A percentile compares a stretch with the other conserved stretches of the same genome.
Evolutionary conservation across 2,329 filamentous ascomycete genomes (phyloP).

Genomic region (Plectosphaerella cucumerina): DNA sequence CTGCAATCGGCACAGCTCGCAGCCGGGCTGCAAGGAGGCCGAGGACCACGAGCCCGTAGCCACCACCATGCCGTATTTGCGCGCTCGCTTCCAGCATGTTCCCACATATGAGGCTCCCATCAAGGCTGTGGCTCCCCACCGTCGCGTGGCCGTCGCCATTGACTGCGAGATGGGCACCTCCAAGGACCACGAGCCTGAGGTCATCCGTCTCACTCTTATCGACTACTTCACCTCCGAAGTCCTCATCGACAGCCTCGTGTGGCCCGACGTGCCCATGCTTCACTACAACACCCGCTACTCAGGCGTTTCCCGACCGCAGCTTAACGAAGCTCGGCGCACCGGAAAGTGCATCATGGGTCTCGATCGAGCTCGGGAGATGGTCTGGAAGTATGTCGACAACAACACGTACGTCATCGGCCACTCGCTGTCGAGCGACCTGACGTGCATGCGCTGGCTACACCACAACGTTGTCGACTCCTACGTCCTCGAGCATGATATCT

Average conservation of each 20-base stretch:
- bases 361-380: conserved; percentile 31
- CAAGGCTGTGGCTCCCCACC: not conserved
- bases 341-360: conserved; percentile 34
- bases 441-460: conserved; percentile 44
- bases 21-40: not conserved
- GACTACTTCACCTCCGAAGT: conserved; percentile 45
- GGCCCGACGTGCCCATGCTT: conserved; percentile 37
- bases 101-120: not conserved
- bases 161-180: conserved; percentile 54
- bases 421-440: conserved; percentile 35
- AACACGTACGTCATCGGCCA: conserved; percentile 47
- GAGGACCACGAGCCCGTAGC: not conserved
- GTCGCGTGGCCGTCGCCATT: conserved; percentile 33
- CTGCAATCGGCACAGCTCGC: not conserved
- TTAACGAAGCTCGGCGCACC: conserved; percentile 28
- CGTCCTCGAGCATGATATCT: conserved; percentile 22
- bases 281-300: conserved; percentile 48
- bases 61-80: not conserved
- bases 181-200: conserved; percentile 37
- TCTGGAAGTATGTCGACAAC: conserved; percentile 39
- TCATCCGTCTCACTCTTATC: conserved; percentile 47
- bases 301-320: conserved; percentile 36
- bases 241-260: conserved; percentile 47
- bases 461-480: conserved; percentile 38
- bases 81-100: not conserved